phyloP scores from a whole-genome alignment of 2,329 filamentous ascomycete species.

The Penicillium sclerotiorum region DNA sequence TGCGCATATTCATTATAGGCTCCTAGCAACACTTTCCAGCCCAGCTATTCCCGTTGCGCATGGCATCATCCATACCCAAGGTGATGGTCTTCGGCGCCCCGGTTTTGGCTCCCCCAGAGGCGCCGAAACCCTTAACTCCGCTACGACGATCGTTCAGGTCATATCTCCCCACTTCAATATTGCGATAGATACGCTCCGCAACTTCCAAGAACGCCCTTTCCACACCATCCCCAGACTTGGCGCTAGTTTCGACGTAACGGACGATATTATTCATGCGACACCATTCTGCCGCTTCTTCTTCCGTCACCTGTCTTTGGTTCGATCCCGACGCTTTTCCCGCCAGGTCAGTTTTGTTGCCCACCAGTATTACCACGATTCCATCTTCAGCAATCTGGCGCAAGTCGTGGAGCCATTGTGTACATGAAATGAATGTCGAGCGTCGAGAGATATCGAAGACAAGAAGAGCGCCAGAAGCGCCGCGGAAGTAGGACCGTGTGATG shows the following conservation, averaged over 20 bases:
- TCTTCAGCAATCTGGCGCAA: constrained; percentile 93
- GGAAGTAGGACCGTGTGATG: constrained; percentile 91
- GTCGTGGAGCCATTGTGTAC: constrained; percentile 91
- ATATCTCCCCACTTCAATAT: constrained; percentile 93
- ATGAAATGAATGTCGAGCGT: constrained; percentile 80
- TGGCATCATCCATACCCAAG: constrained; percentile 51
- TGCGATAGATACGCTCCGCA: constrained; percentile 92
- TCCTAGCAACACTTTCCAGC: constrained; percentile 40
- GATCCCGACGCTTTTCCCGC: constrained; percentile 52
- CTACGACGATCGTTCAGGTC: constrained; percentile 90
- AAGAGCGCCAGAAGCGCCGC: constrained; percentile 74
- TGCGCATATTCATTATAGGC: background rate
- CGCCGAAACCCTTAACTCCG: constrained; percentile 73
- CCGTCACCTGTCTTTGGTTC: constrained; percentile 73
- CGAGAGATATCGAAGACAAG: constrained; percentile 95
- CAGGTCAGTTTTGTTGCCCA: constrained; percentile 93
- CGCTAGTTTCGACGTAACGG: constrained; percentile 93
- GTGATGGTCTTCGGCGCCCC: constrained; percentile 46
- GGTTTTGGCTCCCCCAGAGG: constrained; percentile 39
- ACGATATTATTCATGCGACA: constrained; percentile 81
- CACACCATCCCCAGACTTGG: constrained; percentile 92
- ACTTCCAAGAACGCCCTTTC: constrained; percentile 92
- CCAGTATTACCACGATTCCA: constrained; percentile 89
- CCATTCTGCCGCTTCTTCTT: constrained; percentile 86
- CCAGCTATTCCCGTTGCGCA: constrained; percentile 45